A percentile compares a stretch with the other conserved stretches of the same genome.
Conservation (phyloP, 2,329 filamentous ascomycete genomes). For the Fusarium tupiense region DNA sequence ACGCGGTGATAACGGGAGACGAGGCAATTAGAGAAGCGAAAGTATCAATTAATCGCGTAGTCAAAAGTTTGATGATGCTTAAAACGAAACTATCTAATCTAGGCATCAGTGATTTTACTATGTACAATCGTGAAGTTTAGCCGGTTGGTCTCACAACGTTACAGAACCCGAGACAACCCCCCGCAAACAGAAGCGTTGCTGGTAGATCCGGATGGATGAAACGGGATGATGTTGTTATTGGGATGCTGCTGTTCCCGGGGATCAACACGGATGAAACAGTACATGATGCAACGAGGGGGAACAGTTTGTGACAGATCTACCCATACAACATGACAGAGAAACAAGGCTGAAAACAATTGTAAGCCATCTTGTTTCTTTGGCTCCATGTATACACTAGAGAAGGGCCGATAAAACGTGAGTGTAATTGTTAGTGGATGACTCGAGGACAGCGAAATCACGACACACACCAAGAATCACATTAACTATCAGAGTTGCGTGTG, state of each 20-base stretch:
- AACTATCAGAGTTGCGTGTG: conserved; percentile 12
- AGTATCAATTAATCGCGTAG: conserved; percentile 8
- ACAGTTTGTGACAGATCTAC: conserved; percentile 31
- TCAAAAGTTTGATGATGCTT: conserved; percentile 5
- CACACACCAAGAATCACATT: neutral
- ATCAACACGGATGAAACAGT: conserved; percentile 33
- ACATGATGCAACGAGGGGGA: conserved; percentile 29
- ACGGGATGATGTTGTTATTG: conserved; percentile 4
- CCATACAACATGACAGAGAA: conserved; percentile 11
- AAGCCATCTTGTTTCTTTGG: neutral
- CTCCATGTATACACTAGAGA: conserved; percentile 2
- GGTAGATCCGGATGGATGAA: conserved; percentile 21
- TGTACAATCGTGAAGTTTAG: neutral
- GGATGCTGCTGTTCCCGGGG: conserved; percentile 15
- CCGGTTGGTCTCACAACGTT: neutral
- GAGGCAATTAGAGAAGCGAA: conserved; percentile 17
- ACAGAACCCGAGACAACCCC: conserved; percentile 23
- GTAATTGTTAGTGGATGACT: neutral
- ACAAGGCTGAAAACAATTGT: conserved; percentile 7
- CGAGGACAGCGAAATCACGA: neutral
- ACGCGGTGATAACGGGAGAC: conserved; percentile 6
- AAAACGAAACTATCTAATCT: neutral
- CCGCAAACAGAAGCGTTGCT: conserved; percentile 25
- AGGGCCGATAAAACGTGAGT: conserved; percentile 25
- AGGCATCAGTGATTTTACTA: neutral